phyloP scores from a whole-genome alignment of 495 filamentous ascomycete genomes.

The Annulohypoxylon stygium region DNA sequence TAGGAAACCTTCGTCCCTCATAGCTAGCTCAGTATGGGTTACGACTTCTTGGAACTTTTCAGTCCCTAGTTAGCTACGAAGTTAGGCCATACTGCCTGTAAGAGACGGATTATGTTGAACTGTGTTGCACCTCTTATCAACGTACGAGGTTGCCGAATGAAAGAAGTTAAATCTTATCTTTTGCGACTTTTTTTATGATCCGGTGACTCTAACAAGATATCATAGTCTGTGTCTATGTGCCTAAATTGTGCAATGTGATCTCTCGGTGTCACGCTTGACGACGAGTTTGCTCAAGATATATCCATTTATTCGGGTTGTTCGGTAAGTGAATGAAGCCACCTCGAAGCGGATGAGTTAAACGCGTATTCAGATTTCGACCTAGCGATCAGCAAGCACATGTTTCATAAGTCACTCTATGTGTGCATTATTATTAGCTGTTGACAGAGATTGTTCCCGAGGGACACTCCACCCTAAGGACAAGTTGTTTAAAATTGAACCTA shows the following conservation, averaged over 20 bases:
- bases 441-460: background rate
- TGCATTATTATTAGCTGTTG: background rate
- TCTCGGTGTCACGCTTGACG: background rate
- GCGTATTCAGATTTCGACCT: conserved; percentile 16
- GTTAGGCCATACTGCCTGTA: background rate
- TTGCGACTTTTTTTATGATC: background rate
- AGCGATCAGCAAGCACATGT: background rate
- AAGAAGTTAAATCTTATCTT: background rate
- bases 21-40: conserved; percentile 2
- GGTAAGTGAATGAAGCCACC: background rate
- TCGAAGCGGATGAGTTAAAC: background rate
- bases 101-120: background rate
- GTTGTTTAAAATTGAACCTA: background rate
- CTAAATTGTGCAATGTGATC: background rate
- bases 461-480: conserved; percentile 2
- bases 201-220: background rate
- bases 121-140: conserved; percentile 1
- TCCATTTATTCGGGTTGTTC: background rate
- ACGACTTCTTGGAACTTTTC: background rate
- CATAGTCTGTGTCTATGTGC: background rate
- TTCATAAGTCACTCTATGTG: background rate
- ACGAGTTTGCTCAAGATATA: conserved; percentile 1
- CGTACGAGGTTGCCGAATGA: background rate
- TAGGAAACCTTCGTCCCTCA: background rate
- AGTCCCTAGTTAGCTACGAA: background rate